These are phyloP conservation scores for Posidonia australis DNA, from an alignment of 106 monocot genomes.

Conservation along the genomic window DNA sequence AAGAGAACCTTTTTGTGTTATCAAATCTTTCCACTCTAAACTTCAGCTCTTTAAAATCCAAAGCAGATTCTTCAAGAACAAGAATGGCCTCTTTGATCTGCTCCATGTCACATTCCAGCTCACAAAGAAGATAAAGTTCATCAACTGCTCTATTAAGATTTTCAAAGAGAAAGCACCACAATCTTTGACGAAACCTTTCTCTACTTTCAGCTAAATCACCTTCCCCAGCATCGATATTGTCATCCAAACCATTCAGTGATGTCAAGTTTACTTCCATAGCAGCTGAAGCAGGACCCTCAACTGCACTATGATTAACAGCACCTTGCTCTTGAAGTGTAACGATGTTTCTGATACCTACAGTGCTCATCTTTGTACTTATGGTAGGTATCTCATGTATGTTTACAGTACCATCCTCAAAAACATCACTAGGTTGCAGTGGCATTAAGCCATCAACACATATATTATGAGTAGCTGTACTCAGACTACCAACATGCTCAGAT, in stretches of 20 bases:
- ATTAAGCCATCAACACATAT: conserved; percentile 9
- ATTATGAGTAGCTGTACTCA: conserved; percentile 3
- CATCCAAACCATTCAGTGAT: conserved; percentile 11
- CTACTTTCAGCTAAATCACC: conserved; percentile 59
- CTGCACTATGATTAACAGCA: conserved; percentile 1
- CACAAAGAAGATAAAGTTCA: conserved; percentile 98
- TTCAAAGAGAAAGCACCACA: conserved; percentile 98
- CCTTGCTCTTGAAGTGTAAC: conserved; percentile 1
- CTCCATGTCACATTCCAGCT: conserved; percentile 87
- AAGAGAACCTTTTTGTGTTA: conserved; percentile 34
- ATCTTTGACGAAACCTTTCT: conserved; percentile 95
- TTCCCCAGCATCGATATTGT: conserved; percentile 27
- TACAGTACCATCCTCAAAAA: conserved; percentile 7
- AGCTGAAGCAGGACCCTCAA: conserved; percentile 11
- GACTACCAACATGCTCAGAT: conserved; percentile 11
- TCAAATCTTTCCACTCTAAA: conserved; percentile 81
- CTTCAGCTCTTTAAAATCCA: conserved; percentile 87
- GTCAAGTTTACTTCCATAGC: background rate
- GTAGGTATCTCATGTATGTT: conserved; percentile 14
- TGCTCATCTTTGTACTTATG: too few relatives aligned
- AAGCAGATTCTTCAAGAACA: conserved; percentile 85
- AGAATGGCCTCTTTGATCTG: conserved; percentile 91
- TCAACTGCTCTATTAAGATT: conserved; percentile 92
- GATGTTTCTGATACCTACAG: background rate
- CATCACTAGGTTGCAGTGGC: conserved; percentile 1